Base-by-base conservation (phyloP, 768 basidiomycete species). In the Tubosaeta sp. region DNA sequence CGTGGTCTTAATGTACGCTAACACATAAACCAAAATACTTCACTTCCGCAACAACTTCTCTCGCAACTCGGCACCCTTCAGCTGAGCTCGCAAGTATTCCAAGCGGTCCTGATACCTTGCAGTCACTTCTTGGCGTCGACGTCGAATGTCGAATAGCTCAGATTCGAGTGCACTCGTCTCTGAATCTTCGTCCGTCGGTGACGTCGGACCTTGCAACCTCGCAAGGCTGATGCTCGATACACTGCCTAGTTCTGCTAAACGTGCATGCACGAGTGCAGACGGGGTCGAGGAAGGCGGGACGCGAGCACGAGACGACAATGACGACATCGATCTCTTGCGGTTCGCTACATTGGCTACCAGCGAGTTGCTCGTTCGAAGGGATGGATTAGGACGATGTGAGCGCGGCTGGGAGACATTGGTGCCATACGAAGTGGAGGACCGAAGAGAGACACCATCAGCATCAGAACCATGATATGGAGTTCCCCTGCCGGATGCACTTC, bases 21-120 rank as follows among this genome's bases (percentile, higher is more conserved):
- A 16, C 47, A 43, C 31, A 43, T 41, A 50, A 51, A 43, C 29
- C n/a, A 37, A 31, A 22, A 32, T 39, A 46, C 25, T 42, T 74
- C 59, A 83, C 65, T 78, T 84, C 64, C 79, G 82, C 74, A 86
- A 58, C 59, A 92, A 69, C 66, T 89, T 88, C 73, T 92, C 91
- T 56, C 86, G 87, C 62, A 92, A 65, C 71, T 91, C 86, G 2
- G 88, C 90, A 17, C 86, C 85, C 70, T 90, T 91, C 64, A 92
- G 65, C 70, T 87, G 86, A 34, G 90, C 90, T 33, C 86, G 80
- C 59, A 92, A 71, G 64, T 88, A 92, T 56, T 90, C 88, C 62
- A 92, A 66, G 43, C 89, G 82, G 32, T 79, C 79, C 50, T 87
- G 84, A 61, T 92, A 92, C 58, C 88, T 79, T 57, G 71, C 74